Evolutionary conservation across 192 early-diverging fungal species (phyloP).

Genomic region (Lunasporangiospora selenospora): DNA sequence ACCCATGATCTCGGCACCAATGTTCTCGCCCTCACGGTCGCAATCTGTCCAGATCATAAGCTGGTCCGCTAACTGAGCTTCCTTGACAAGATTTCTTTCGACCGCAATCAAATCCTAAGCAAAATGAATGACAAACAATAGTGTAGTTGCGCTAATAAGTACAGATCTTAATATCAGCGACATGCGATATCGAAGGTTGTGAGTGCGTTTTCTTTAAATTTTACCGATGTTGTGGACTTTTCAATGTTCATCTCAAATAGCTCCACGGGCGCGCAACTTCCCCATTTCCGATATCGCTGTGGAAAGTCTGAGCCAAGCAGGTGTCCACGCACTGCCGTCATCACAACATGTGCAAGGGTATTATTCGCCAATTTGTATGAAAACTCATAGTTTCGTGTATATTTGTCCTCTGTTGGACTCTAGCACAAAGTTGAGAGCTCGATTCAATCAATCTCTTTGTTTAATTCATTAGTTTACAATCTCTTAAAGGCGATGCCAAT

Average conservation of each 20-base stretch:
- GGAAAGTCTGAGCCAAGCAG: conserved; percentile 75
- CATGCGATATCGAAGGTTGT: neutral
- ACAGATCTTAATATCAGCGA: neutral
- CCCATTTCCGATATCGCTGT: conserved; percentile 66
- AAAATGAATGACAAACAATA: neutral
- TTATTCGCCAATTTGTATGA: conserved; percentile 61
- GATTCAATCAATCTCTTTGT: neutral
- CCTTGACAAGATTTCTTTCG: conserved; percentile 67
- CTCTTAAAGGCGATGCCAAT: neutral
- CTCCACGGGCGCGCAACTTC: conserved; percentile 52
- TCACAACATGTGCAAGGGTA: conserved; percentile 65
- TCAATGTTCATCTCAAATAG: conserved; percentile 76
- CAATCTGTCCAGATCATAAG: conserved; percentile 99
- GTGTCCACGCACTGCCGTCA: conserved; percentile 90
- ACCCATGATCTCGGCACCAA: conserved; percentile 82
- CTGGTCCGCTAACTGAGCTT: conserved; percentile 65
- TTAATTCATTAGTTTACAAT: neutral
- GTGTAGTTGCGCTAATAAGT: neutral
- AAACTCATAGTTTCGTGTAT: conserved; percentile 87
- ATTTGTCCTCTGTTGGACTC: conserved; percentile 58
- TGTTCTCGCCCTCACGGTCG: conserved; percentile 95
- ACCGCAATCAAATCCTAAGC: conserved; percentile 56
- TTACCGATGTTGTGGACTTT: conserved; percentile 60
- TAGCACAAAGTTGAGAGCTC: conserved; percentile 12
- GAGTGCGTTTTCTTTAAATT: neutral